Conservation (phyloP, 2,329 filamentous ascomycete species). For the Rhynchosporium graminicola region DNA sequence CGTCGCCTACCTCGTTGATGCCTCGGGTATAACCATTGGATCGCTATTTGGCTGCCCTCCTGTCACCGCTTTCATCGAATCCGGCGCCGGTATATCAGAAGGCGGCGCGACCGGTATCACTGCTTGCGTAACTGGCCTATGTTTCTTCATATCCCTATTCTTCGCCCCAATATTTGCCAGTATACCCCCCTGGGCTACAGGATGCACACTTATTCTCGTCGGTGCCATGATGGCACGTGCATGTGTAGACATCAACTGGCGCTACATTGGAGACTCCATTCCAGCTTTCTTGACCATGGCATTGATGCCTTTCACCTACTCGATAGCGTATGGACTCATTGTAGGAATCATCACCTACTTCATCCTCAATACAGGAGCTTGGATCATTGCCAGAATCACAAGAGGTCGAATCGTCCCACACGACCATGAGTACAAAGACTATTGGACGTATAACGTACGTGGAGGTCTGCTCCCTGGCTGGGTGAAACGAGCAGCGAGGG, state of each 20-base stretch:
- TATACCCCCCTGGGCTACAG: slow-evolving; percentile 86
- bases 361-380: slow-evolving; percentile 71
- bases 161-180: slow-evolving; percentile 90
- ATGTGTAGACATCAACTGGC: slow-evolving; percentile 85
- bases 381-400: slow-evolving; percentile 65
- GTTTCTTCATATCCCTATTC: slow-evolving; percentile 86
- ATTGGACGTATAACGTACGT: slow-evolving; percentile 76
- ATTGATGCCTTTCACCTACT: slow-evolving; percentile 89
- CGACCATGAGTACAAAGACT: slow-evolving; percentile 75
- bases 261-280: slow-evolving; percentile 78
- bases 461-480: slow-evolving; percentile 76
- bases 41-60: slow-evolving; percentile 76
- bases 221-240: slow-evolving; percentile 84
- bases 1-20: slow-evolving; percentile 81
- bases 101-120: slow-evolving; percentile 85
- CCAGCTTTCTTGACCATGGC: slow-evolving; percentile 83
- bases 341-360: slow-evolving; percentile 76
- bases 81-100: slow-evolving; percentile 86
- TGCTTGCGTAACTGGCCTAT: slow-evolving; percentile 73
- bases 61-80: slow-evolving; percentile 85
- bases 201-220: slow-evolving; percentile 83
- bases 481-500: slow-evolving; percentile 62
- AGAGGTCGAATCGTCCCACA: slow-evolving; percentile 71
- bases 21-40: slow-evolving; percentile 76
- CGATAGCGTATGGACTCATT: slow-evolving; percentile 83